These are phyloP conservation scores for Cytospora piceicola DNA, from an alignment of 2,329 filamentous ascomycete genomes.

Conservation along the genomic window DNA sequence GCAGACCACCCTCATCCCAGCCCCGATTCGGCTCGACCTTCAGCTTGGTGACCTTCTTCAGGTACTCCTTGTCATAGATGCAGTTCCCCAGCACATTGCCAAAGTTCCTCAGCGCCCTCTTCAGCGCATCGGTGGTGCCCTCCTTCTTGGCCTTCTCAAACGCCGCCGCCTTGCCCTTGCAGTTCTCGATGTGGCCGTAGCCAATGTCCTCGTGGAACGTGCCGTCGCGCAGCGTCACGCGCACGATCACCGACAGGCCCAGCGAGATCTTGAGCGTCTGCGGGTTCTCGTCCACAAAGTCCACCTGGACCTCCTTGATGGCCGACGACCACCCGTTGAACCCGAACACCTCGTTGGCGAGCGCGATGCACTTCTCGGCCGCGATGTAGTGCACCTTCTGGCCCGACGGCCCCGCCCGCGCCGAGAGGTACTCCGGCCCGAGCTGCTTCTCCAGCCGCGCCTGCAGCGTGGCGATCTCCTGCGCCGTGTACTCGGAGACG, in stretches of 20 bases:
- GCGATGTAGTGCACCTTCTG: conserved; percentile 90
- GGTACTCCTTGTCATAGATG: conserved; percentile 94
- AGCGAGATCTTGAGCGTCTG: conserved; percentile 79
- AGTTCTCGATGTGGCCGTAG: conserved; percentile 96
- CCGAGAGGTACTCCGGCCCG: conserved; percentile 93
- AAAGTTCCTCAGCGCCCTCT: conserved; percentile 86
- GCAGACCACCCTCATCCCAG: conserved; percentile 80
- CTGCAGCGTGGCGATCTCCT: conserved; percentile 86
- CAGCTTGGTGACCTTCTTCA: conserved; percentile 86
- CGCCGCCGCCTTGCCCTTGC: conserved; percentile 89
- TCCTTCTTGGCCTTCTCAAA: conserved; percentile 99
- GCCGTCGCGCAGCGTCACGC: conserved; percentile 87
- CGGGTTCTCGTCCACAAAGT: conserved; percentile 88
- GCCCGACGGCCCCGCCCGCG: conserved; percentile 79
- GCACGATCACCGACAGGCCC: conserved; percentile 86
- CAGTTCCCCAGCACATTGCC: conserved; percentile 98
- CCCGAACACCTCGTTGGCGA: conserved; percentile 93
- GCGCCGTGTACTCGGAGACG: conserved; percentile 82
- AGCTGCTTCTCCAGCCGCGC: conserved; percentile 88
- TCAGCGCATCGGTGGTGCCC: conserved; percentile 91
- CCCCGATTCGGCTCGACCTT: conserved; percentile 73
- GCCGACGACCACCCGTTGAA: conserved; percentile 98
- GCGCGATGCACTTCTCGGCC: conserved; percentile 94
- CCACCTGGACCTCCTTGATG: conserved; percentile 93
- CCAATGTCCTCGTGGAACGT: conserved; percentile 98